phyloP scores from a whole-genome alignment of 306 rosid species.

The Quillaja saponaria region DNA sequence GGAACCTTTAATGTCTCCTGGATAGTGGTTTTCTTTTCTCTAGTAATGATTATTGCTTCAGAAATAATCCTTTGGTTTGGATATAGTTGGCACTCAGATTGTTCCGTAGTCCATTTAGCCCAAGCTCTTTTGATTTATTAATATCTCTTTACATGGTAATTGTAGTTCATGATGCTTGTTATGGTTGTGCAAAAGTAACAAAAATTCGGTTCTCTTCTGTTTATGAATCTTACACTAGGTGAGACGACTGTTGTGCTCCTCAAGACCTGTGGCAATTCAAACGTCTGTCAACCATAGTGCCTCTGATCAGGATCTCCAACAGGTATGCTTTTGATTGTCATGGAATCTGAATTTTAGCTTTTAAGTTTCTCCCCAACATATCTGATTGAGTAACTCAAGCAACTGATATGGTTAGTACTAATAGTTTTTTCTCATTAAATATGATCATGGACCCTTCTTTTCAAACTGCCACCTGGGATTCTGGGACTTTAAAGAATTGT shows the following conservation, averaged over 20 bases:
- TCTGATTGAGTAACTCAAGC: conserved; percentile 23
- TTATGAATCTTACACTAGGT: conserved; percentile 54
- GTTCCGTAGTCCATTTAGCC: conserved; percentile 7
- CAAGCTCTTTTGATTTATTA: neutral
- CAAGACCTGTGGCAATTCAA: conserved; percentile 96
- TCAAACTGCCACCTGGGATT: too few relatives aligned
- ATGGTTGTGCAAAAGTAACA: conserved; percentile 15
- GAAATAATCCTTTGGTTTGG: conserved; percentile 9
- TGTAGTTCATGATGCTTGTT: conserved; percentile 19
- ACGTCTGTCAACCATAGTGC: conserved; percentile 85
- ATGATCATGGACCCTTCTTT: conserved; percentile 4
- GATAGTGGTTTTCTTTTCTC: conserved; percentile 10
- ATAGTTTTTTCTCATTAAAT: conserved; percentile 13
- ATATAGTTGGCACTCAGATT: conserved; percentile 8
- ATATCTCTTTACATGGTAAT: conserved; percentile 21
- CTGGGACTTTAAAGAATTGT: too few relatives aligned
- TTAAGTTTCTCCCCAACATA: conserved; percentile 21
- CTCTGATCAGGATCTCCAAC: conserved; percentile 95
- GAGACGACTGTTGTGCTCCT: conserved; percentile 88
- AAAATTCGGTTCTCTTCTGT: too few relatives aligned
- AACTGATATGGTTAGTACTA: conserved; percentile 17
- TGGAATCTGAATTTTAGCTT: conserved; percentile 8
- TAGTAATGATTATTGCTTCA: conserved; percentile 14
- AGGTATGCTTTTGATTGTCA: conserved; percentile 53
- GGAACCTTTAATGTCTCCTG: neutral